Conservation (phyloP, 2,329 filamentous ascomycete species). For the Gnomoniopsis sp. region DNA sequence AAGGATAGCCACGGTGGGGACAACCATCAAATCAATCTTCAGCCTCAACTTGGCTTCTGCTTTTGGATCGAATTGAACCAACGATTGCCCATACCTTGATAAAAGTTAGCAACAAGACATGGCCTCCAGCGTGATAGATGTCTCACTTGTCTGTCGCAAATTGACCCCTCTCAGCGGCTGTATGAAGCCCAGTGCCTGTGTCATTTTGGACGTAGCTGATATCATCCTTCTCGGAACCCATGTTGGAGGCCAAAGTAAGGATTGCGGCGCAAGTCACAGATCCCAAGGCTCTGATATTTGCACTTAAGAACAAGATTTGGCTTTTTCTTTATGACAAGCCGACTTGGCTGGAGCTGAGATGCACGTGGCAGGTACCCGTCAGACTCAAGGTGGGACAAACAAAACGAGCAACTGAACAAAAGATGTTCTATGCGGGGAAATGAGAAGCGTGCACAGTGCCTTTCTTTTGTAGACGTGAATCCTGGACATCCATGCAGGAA, state of each 20-base stretch:
- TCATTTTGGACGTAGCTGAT: constrained; percentile 8
- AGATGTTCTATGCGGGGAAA: no score
- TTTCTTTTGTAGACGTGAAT: no score
- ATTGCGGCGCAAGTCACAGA: not conserved
- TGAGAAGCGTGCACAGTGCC: no score
- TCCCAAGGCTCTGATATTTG: no score
- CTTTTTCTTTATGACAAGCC: no score
- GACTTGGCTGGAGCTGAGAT: no score
- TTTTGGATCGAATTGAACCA: constrained; percentile 52
- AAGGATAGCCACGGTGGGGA: constrained; percentile 63
- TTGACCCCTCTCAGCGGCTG: constrained; percentile 40
- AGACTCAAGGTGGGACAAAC: no score
- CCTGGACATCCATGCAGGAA: no score
- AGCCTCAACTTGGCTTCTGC: constrained; percentile 55
- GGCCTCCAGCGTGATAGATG: not conserved
- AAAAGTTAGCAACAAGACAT: constrained; percentile 3
- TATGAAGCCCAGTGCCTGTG: constrained; percentile 8
- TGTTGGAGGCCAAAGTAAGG: not conserved
- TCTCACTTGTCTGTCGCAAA: constrained; percentile 43
- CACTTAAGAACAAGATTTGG: no score
- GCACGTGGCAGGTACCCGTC: no score
- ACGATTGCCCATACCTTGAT: constrained; percentile 43
- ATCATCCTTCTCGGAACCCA: constrained; percentile 8
- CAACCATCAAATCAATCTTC: constrained; percentile 64
- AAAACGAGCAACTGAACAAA: no score